Evolutionary conservation across 176 grass and related monocot species (phyloP), one percentile per base, ranked within the genome.

Genomic region (Stipa capillata): DNA sequence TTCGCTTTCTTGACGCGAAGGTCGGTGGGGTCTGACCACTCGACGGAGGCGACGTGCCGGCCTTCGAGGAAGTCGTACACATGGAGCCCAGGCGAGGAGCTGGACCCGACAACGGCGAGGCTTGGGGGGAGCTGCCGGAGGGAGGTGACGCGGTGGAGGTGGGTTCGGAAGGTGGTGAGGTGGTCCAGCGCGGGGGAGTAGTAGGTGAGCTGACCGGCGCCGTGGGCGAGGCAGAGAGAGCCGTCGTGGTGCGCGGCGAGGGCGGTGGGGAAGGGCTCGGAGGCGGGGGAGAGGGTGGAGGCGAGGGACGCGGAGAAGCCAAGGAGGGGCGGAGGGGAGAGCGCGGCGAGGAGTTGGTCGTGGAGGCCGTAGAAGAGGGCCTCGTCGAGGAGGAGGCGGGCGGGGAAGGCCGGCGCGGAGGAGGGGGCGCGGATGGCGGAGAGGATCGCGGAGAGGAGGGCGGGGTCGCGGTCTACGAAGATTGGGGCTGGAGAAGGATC

Each of bases 181-280:
- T 81, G 88, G 29, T 87, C 77, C 65, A 98, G 85, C 25, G 59
- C 74, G 8, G 87, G 85, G 27, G 87, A 77, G 68, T 94, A 98
- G 59, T 32, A 81, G 21, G 92, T 89, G 69, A 94, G 83, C 72
- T 80, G 88, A 4, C 90, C 92, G 31, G 45, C 47, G 36, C 83
- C 92, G 34, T 98, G 95, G 29, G 90, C 95, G 40, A 98, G 65
- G 80, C 83, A 94, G 51, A 98, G 53, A 28, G 95, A 98, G 16
- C 90, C 92, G 12, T 94, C 88, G 29, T 87, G 72, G 53, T 75
- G 83, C 17, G 92, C 73, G 36, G 83, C 93, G 16, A 94, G 40
- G 72, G 92, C 77, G 21, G 95, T 94, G 72, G 90, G 58, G 15
- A 87, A 86, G 14, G 90, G 89, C 44, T 98, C 92, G 35, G 90